These are phyloP conservation scores for Cyberlindnera lachancei DNA, from an alignment of 805 yeast species.

Conservation along the genomic window DNA sequence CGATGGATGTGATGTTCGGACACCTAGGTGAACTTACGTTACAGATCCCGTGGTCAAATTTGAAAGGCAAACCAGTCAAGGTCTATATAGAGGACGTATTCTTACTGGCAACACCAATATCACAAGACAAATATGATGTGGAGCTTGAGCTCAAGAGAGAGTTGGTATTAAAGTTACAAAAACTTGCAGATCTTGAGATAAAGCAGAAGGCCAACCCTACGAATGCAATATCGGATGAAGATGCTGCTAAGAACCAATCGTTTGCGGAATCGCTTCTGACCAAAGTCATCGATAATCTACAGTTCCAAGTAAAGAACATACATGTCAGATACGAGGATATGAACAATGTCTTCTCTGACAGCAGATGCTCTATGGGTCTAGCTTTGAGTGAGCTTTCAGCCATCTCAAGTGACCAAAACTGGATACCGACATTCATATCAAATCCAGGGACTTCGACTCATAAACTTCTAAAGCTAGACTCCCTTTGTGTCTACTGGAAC, in stretches of 20 bases:
- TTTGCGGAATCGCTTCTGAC: constrained; percentile 84
- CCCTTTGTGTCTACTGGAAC: constrained; percentile 79
- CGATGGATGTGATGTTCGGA: constrained; percentile 83
- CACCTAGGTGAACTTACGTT: constrained; percentile 82
- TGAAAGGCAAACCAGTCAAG: constrained; percentile 88
- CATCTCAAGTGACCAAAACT: constrained; percentile 74
- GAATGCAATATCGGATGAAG: constrained; percentile 27
- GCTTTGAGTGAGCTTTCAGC: constrained; percentile 85
- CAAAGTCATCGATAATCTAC: constrained; percentile 88
- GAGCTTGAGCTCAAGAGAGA: constrained; percentile 52
- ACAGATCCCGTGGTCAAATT: constrained; percentile 95
- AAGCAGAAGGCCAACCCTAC: constrained; percentile 37
- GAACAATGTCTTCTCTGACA: constrained; percentile 54
- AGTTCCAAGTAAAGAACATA: constrained; percentile 82
- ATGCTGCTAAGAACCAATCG: constrained; percentile 54
- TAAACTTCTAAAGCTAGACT: constrained; percentile 67
- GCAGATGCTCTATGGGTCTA: constrained; percentile 76
- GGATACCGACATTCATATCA: constrained; percentile 83
- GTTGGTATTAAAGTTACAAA: constrained; percentile 57
- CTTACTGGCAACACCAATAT: constrained; percentile 69
- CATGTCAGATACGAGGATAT: constrained; percentile 90
- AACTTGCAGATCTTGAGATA: constrained; percentile 57
- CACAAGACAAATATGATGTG: constrained; percentile 44
- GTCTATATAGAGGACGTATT: constrained; percentile 81
- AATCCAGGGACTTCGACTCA: constrained; percentile 59